Conservation (phyloP, 305 asterid species). For the Nicotiana rustica region DNA sequence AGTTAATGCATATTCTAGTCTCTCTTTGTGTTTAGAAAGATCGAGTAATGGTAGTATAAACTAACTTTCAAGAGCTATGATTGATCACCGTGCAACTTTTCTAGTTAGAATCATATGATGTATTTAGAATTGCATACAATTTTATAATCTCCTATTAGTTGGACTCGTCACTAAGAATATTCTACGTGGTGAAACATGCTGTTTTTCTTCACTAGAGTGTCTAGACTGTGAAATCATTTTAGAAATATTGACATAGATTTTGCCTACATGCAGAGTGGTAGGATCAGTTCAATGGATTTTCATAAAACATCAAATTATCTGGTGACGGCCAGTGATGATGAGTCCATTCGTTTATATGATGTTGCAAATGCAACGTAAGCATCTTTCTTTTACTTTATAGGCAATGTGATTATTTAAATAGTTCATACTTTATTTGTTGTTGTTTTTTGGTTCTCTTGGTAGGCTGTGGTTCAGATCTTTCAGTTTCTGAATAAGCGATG, state of each 20-base stretch:
- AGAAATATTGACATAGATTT: constrained; percentile 34
- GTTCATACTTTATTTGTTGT: background rate
- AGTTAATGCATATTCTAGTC: constrained; percentile 26
- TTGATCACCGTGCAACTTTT: constrained; percentile 9
- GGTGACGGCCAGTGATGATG: constrained; percentile 98
- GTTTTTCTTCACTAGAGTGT: constrained; percentile 29
- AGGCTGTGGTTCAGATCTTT: background rate
- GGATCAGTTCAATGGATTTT: constrained; percentile 98
- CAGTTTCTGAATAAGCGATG: background rate
- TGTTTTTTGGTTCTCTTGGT: background rate
- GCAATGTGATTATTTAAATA: background rate
- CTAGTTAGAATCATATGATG: background rate
- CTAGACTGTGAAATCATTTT: constrained; percentile 14
- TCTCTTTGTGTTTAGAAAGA: background rate
- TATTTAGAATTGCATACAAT: background rate
- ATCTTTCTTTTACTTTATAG: constrained; percentile 35
- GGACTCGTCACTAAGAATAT: background rate
- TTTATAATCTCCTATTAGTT: background rate
- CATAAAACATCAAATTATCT: constrained; percentile 82
- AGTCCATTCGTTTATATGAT: constrained; percentile 93
- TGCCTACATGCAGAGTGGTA: constrained; percentile 74
- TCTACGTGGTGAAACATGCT: background rate
- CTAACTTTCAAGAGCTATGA: constrained; percentile 29
- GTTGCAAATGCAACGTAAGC: constrained; percentile 87
- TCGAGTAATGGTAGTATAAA: background rate